Evolutionary conservation across 306 rosid genomes (phyloP).

Genomic region (Bauhinia variegata): DNA sequence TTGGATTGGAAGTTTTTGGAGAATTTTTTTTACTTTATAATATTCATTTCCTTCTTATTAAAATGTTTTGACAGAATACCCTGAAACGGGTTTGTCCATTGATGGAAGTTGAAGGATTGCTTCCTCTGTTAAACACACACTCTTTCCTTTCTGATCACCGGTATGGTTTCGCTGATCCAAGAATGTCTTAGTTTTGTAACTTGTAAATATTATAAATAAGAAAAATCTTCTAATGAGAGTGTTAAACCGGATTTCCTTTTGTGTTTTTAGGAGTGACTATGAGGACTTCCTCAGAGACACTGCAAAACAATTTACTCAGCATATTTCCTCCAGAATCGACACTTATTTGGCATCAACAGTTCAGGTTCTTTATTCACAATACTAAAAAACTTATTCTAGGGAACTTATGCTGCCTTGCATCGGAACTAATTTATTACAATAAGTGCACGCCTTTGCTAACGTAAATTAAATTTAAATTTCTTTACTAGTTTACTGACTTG

Average conservation of each 20-base stretch:
- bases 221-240: too few relatives aligned
- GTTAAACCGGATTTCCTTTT: slow-evolving; percentile 13
- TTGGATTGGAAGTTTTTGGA: slow-evolving; percentile 20
- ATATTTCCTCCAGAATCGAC: slow-evolving; percentile 82
- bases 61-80: slow-evolving; percentile 55
- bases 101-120: slow-evolving; percentile 69
- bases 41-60: slow-evolving; percentile 19
- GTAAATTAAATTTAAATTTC: slow-evolving; percentile 1
- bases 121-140: slow-evolving; percentile 56
- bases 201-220: slow-evolving; percentile 2
- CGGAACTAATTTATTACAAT: slow-evolving; percentile 22
- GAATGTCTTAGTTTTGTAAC: slow-evolving; percentile 32
- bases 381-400: not conserved
- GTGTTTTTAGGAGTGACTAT: slow-evolving; percentile 71
- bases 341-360: slow-evolving; percentile 77
- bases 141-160: slow-evolving; percentile 86
- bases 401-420: not conserved
- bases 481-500: not conserved
- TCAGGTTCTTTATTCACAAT: slow-evolving; percentile 54
- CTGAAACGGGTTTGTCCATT: slow-evolving; percentile 68
- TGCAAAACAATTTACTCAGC: slow-evolving; percentile 71
- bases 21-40: slow-evolving; percentile 28
- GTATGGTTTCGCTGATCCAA: slow-evolving; percentile 44
- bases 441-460: slow-evolving; percentile 14
- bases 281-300: slow-evolving; percentile 80